Conservation (phyloP, 192 early-diverging fungal genomes). For the Backusella luteola region DNA sequence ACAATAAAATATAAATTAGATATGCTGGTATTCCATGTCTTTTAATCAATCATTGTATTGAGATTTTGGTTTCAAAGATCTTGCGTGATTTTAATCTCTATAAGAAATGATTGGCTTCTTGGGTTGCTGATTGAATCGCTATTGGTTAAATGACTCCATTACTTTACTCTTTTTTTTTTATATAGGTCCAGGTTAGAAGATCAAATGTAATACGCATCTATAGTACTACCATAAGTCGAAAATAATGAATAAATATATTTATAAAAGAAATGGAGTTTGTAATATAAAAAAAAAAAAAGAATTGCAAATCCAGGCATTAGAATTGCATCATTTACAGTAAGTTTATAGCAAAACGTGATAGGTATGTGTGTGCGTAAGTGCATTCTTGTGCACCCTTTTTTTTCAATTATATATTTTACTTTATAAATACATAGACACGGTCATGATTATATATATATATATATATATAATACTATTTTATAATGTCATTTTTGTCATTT, state of each 20-base stretch:
- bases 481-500: not conserved
- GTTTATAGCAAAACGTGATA: not conserved
- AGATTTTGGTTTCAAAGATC: not conserved
- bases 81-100: conserved; percentile 2
- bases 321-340: not conserved
- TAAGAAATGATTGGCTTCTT: not conserved
- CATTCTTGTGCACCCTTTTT: conserved; percentile 3
- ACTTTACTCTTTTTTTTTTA: not conserved
- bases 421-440: not conserved
- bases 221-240: not conserved
- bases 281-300: not conserved
- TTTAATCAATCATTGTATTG: not conserved
- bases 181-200: not conserved
- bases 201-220: not conserved
- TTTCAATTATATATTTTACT: not conserved
- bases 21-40: not conserved
- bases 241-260: not conserved
- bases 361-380: not conserved
- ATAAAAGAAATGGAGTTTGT: not conserved
- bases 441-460: not conserved
- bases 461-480: not conserved
- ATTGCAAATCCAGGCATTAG: not conserved
- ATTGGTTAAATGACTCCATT: not conserved
- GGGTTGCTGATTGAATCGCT: not conserved
- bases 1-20: not conserved